Evolutionary conservation across 2,329 filamentous ascomycete species (phyloP), one percentile per base, ranked within the genome.

Genomic region (Ascocoryne sarcoides): DNA sequence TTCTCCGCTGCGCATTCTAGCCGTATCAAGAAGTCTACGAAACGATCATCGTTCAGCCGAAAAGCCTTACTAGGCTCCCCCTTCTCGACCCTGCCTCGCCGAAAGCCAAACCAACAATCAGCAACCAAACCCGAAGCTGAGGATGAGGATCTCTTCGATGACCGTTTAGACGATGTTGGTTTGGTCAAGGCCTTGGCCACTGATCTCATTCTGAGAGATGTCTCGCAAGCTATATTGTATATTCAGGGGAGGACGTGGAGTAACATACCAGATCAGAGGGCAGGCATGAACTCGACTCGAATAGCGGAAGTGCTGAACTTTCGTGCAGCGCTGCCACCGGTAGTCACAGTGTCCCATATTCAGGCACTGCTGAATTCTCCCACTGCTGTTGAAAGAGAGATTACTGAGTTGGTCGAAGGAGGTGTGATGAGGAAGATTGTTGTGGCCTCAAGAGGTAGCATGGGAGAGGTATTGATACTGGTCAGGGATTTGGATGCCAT

Each of bases 341-440:
- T 86, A 16, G 75, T 82, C 4, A 81, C 77, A 0, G 60, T 78
- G 15, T 72, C 77, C 1, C 82, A 88, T 56, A 58, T 88, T 5
- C 73, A 81, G 46, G 73, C 79, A 1, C 60, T 86, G 2, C 67
- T 82, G 32, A 62, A 62, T 8, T 77, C 74, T 2, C 75, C 81
- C 1, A 84, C 81, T 0, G 67, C 65, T 1, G 76, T 76, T 1
- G 82, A 87, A 60, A 67, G 82, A 33, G 82, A 84, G 56, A 68
- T 83, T 15, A 78, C 73, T 3, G 70, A 77, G 51, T 65, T 86
- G 26, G 60, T 73, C 14, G 64, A 67, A 10, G 65, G 64, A 9
- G 80, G 82, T 0, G 62, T 70, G 4, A 44, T 86, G 33, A 65
- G 79, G 31, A 76, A 75, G 55, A 66, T 87, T 9, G 68, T 72